Base-by-base conservation (phyloP, 495 filamentous ascomycete species). In the Lophiostoma macrostomum region DNA sequence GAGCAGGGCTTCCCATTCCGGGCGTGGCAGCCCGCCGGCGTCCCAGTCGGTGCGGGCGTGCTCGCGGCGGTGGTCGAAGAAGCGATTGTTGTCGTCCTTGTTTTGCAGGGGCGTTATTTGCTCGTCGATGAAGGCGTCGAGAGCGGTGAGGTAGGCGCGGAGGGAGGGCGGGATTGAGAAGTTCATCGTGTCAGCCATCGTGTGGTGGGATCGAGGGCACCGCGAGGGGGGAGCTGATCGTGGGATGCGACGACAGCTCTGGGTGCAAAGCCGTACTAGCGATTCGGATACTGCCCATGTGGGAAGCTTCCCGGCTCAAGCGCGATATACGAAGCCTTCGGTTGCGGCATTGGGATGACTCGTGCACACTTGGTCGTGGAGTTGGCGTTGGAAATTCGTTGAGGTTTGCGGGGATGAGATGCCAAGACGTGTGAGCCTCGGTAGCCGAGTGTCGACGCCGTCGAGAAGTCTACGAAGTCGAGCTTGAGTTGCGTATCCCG, bases 61-160 rank as follows among this genome's bases (percentile, higher is more conserved):
- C 47, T 83, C 79, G 36, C 79, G 75, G 6, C 79, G 71, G 60
- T 82, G 74, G 63, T 83, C 78, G 61, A 83, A 83, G 71, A 82
- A 83, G 22, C 77, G 76, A 22, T 80, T 66, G 51, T 82, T 82
- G 49, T 80, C 77, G 47, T 77, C 53, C 0, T 61, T 50, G 16
- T 71, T 58, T 63, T 80, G 76, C 5, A 83, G 61, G 2, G 77
- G 80, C 8, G 68, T 58, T 46, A 82, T 80, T 25, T 71, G 69
- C 5, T 55, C 50, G n/a, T 72, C 63, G 46, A 82, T 81, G 67
- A 83, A 84, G 4, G 53, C 53, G 66, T 83, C 78, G 18, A 83
- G 63, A 4, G 63, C 61, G 14, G 55, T 22, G 22, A 82, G 48
- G 53, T 80, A 76, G 4, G 68, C 27, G 10, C 69, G 45, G 2